These are phyloP conservation scores for Arachis monticola DNA, from an alignment of 331 rosid genomes.

Conservation along the genomic window DNA sequence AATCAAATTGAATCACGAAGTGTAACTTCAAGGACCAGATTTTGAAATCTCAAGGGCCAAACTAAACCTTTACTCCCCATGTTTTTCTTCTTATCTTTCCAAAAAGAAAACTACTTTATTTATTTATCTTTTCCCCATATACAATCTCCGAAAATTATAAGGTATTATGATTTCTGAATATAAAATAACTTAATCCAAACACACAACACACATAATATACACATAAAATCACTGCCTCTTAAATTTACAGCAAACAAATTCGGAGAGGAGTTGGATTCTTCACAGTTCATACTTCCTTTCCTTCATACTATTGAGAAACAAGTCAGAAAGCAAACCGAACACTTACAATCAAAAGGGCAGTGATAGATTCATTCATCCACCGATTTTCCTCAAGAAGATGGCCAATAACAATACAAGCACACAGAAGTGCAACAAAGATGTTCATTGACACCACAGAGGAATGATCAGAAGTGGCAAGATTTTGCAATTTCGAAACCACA, in stretches of 20 bases:
- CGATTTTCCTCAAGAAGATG: constrained; percentile 99
- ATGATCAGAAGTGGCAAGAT: constrained; percentile 78
- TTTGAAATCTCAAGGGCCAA: too few relatives aligned
- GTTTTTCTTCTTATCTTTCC: too few relatives aligned
- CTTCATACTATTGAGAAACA: constrained; percentile 6
- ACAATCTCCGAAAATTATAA: neutral
- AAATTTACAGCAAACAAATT: constrained; percentile 9
- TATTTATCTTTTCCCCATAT: too few relatives aligned
- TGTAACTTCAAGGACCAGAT: too few relatives aligned
- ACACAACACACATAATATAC: neutral
- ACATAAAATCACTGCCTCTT: neutral
- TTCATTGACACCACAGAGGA: constrained; percentile 89
- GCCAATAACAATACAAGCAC: constrained; percentile 95
- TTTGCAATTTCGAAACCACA: constrained; percentile 59
- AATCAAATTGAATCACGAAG: too few relatives aligned
- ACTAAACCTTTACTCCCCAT: too few relatives aligned
- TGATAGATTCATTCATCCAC: constrained; percentile 97
- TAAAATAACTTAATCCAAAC: neutral
- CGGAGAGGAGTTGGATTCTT: constrained; percentile 14
- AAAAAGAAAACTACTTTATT: too few relatives aligned
- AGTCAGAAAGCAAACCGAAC: constrained; percentile 3
- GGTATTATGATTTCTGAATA: neutral
- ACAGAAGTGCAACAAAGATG: constrained; percentile 92
- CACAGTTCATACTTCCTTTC: neutral
- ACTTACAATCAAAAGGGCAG: constrained; percentile 94